Evolutionary conservation across 2,329 filamentous ascomycete genomes (phyloP), one percentile per base, ranked within the genome.

Genomic region (Aspergillus hortae): DNA sequence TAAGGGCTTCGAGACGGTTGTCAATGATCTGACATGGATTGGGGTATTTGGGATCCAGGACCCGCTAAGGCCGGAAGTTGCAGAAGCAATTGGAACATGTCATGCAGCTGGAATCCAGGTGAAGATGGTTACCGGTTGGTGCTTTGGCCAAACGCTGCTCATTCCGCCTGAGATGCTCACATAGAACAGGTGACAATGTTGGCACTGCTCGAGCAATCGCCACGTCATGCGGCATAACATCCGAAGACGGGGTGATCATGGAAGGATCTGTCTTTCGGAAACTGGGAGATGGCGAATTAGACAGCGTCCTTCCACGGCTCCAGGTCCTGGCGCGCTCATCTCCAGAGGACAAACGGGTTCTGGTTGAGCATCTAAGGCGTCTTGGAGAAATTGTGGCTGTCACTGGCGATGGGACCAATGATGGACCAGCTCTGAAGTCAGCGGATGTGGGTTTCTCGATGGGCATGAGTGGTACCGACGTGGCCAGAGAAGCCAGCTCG

Each of bases 1-100:
- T 59, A 83, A 82, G 19, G 75, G 83, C 4, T 86, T 90, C 51
- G 80, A 83, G 12, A 80, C 83, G 48, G 69, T 91, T 0, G 85
- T 89, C 63, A 77, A 80, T 47, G 78, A 89, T 52, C 88, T 90
- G 81, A 82, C 79, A 10, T 87, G 89, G 70, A 72, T 52, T 47
- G 49, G 49, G 4, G 9, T 35, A 4, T 48, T 52, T 42, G 41
- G 48, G 3, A 51, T 51, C 11, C 48, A 51, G 4, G 48, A 51
- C 9, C 43, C 48, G 6, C 35, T 51, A 10, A n/a, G 48, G 12
- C 48, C 48, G 3, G 48, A 46, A 15, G 48, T 51, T 7, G 19
- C n/a, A 3, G 48, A 38, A 3, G 48, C 48, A 23, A 46, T 51
- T 14, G 19, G 23, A 7, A 36, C 32, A n/a, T 51, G 48, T 19